A percentile compares a stretch with the other conserved stretches of the same genome.
Evolutionary conservation across 208 protist species (phyloP).

Genomic region (Wallacemonas collosoma): DNA sequence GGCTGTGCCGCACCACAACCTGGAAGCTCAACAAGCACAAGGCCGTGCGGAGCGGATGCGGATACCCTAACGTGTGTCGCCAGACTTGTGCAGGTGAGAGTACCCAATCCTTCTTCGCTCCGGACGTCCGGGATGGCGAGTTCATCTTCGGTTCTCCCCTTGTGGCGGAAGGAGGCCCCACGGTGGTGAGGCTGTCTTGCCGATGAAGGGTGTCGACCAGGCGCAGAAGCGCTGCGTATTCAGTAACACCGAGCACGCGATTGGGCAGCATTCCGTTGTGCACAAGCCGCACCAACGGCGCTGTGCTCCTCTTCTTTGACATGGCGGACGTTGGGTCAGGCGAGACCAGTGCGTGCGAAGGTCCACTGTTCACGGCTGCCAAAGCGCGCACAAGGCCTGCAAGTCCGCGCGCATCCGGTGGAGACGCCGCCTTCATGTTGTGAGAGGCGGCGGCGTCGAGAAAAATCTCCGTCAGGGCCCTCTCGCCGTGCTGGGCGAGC

Average conservation of each 20-base stretch:
- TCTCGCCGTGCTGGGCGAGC: slow-evolving; percentile 66
- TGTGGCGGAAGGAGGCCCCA: too few species aligned
- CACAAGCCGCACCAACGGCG: slow-evolving; percentile 36
- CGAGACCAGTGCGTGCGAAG: neutral
- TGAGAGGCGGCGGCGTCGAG: neutral
- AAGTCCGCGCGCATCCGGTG: neutral
- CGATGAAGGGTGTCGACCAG: slow-evolving; percentile 27
- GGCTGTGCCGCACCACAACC: slow-evolving; percentile 34
- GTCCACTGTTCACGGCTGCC: slow-evolving; percentile 34
- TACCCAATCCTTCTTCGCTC: slow-evolving; percentile 28
- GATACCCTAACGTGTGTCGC: slow-evolving; percentile 37
- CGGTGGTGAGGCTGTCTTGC: neutral
- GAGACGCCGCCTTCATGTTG: too few species aligned
- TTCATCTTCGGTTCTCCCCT: too few species aligned
- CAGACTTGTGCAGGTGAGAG: slow-evolving; percentile 70
- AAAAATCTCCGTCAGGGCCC: slow-evolving; percentile 3
- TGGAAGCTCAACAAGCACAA: slow-evolving; percentile 71
- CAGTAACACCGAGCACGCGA: slow-evolving; percentile 37
- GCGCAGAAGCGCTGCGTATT: slow-evolving; percentile 64
- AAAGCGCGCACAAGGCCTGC: slow-evolving; percentile 33
- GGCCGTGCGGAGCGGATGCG: slow-evolving; percentile 39
- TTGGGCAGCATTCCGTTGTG: slow-evolving; percentile 47
- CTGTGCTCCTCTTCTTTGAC: too few species aligned
- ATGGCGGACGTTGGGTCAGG: too few species aligned
- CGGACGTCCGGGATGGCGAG: neutral